phyloP scores from a whole-genome alignment of 805 yeast species.

The Barnettozyma sp. region DNA sequence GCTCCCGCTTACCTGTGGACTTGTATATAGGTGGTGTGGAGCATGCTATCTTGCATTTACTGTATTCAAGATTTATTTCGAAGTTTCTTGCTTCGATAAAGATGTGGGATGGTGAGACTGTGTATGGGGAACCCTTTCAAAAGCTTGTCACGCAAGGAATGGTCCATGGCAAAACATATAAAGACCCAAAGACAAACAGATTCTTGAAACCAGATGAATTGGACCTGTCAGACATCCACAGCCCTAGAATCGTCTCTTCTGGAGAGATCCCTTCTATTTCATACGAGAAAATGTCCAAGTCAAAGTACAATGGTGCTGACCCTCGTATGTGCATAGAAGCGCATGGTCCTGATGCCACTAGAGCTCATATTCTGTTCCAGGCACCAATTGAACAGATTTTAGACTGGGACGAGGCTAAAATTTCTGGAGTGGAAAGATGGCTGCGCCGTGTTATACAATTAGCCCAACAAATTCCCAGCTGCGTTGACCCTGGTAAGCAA shows the following conservation, averaged over 20 bases:
- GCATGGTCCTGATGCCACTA: constrained; percentile 90
- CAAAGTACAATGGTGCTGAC: constrained; percentile 91
- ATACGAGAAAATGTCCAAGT: constrained; percentile 93
- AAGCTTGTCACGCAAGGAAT: constrained; percentile 89
- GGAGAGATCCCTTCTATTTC: constrained; percentile 48
- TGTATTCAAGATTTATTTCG: constrained; percentile 80
- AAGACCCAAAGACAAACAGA: constrained; percentile 63
- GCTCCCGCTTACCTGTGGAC: constrained; percentile 70
- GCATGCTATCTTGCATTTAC: constrained; percentile 88
- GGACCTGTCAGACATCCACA: constrained; percentile 33
- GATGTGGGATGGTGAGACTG: constrained; percentile 53
- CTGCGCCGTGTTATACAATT: constrained; percentile 45
- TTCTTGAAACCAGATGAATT: constrained; percentile 78
- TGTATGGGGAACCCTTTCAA: constrained; percentile 73
- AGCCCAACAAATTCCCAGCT: constrained; percentile 15
- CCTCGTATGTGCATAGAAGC: constrained; percentile 66
- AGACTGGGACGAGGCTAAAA: constrained; percentile 86
- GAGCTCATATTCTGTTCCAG: constrained; percentile 89
- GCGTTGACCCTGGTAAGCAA: constrained; percentile 2
- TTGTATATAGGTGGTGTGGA: constrained; percentile 93
- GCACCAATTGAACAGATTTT: constrained; percentile 81
- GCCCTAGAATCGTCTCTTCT: constrained; percentile 42
- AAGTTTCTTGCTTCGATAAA: constrained; percentile 68
- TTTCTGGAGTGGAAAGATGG: constrained; percentile 88
- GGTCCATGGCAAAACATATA: constrained; percentile 90